Evolutionary conservation across 176 grass and related monocot genomes (phyloP).

Genomic region (Zoysia japonica): DNA sequence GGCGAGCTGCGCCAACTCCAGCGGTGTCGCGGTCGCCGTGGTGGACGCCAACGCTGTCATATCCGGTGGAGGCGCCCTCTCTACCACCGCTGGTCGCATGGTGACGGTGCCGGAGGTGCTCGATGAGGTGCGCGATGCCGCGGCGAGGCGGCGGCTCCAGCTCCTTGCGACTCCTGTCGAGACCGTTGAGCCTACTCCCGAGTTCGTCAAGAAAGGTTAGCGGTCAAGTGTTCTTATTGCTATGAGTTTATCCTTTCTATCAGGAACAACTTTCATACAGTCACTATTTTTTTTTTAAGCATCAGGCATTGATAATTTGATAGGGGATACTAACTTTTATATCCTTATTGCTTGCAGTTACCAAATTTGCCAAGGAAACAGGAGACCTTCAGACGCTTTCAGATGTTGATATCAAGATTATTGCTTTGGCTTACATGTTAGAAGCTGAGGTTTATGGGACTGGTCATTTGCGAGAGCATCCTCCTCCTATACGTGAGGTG

Average conservation of each 20-base stretch:
- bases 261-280: neutral
- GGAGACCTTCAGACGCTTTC: constrained; percentile 93
- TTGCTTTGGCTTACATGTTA: constrained; percentile 93
- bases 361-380: constrained; percentile 90
- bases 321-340: constrained; percentile 4
- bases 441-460: constrained; percentile 84
- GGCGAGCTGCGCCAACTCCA: constrained; percentile 44
- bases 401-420: constrained; percentile 94
- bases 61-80: constrained; percentile 57
- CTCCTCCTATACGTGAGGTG: constrained; percentile 69
- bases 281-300: neutral
- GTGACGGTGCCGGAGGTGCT: constrained; percentile 79
- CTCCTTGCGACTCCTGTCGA: constrained; percentile 63
- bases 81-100: constrained; percentile 52
- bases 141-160: constrained; percentile 57
- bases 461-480: constrained; percentile 70
- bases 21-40: constrained; percentile 67
- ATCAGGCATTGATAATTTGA: neutral
- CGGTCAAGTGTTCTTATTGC: neutral
- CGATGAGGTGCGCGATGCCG: constrained; percentile 82
- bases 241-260: neutral
- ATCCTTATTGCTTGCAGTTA: constrained; percentile 47
- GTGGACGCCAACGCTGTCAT: constrained; percentile 96
- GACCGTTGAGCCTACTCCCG: constrained; percentile 73
- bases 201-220: constrained; percentile 81